These are phyloP conservation scores for Trichoderma breve DNA, from an alignment of 2,329 filamentous ascomycete species.

Conservation along the genomic window DNA sequence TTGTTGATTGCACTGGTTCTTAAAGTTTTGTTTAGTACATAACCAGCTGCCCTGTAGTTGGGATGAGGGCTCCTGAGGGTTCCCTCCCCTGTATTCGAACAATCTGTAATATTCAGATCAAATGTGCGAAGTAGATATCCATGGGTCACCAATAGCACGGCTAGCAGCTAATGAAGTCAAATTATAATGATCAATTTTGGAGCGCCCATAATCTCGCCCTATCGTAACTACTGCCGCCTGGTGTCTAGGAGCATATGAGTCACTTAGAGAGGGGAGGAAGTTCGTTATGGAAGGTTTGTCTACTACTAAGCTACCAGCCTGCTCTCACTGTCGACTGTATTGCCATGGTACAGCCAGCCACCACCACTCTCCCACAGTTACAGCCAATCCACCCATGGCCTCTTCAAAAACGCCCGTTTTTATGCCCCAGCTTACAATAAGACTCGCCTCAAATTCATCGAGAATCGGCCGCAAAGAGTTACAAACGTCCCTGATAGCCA, in stretches of 20 bases:
- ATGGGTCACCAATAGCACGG: background rate
- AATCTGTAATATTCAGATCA: background rate
- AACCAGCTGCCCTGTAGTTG: background rate
- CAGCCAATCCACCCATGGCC: constrained; percentile 40
- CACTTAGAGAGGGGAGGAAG: background rate
- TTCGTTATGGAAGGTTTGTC: background rate
- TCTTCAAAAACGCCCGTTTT: constrained; percentile 50
- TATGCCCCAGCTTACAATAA: constrained; percentile 59
- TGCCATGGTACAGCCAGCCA: constrained; percentile 53
- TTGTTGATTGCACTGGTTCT: constrained; percentile 68
- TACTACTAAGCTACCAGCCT: background rate
- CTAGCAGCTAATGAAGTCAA: background rate
- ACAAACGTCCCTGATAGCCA: constrained; percentile 52
- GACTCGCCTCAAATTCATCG: constrained; percentile 60
- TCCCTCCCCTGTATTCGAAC: background rate
- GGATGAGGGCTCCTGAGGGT: background rate
- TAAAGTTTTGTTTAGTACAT: constrained; percentile 47
- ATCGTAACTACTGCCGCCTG: background rate
- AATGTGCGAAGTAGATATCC: background rate
- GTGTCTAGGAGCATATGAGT: too few species aligned
- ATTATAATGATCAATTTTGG: background rate
- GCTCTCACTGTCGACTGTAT: background rate
- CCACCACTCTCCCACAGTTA: constrained; percentile 63
- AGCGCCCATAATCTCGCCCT: background rate
- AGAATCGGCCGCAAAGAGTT: constrained; percentile 56